phyloP scores from a whole-genome alignment of 108 stramenopile genomes.

The Seminavis robusta region DNA sequence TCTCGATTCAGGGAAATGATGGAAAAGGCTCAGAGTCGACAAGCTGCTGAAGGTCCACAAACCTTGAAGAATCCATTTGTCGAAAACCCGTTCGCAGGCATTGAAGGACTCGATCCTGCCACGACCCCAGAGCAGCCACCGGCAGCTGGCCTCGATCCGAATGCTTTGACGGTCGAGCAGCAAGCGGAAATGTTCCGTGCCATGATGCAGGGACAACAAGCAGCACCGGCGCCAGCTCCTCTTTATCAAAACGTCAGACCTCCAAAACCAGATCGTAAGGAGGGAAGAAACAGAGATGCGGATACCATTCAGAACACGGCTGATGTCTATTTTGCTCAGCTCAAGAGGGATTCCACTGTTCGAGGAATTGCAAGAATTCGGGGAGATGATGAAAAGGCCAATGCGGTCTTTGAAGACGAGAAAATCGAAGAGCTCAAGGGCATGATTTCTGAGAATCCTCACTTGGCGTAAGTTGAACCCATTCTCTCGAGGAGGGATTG shows the following conservation, averaged over 20 bases:
- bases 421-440: constrained; percentile 43
- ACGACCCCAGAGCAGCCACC: constrained; percentile 14
- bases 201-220: constrained; percentile 38
- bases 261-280: constrained; percentile 25
- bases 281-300: constrained; percentile 62
- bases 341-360: constrained; percentile 79
- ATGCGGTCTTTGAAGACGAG: constrained; percentile 64
- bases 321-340: constrained; percentile 83
- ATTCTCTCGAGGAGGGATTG: no score
- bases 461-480: constrained; percentile 52
- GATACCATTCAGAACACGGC: constrained; percentile 74
- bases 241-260: constrained; percentile 20
- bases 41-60: not conserved
- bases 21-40: constrained; percentile 23
- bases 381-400: constrained; percentile 57
- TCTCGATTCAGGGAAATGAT: constrained; percentile 34
- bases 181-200: constrained; percentile 50
- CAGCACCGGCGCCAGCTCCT: constrained; percentile 8
- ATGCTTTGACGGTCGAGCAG: constrained; percentile 38
- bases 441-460: constrained; percentile 56
- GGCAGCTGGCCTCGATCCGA: constrained; percentile 10
- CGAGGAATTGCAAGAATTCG: constrained; percentile 50
- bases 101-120: constrained; percentile 8
- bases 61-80: constrained; percentile 23
- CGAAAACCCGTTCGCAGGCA: not conserved